Base-by-base conservation (phyloP, 1,139 yeast genomes). In the Candida sp. region DNA sequence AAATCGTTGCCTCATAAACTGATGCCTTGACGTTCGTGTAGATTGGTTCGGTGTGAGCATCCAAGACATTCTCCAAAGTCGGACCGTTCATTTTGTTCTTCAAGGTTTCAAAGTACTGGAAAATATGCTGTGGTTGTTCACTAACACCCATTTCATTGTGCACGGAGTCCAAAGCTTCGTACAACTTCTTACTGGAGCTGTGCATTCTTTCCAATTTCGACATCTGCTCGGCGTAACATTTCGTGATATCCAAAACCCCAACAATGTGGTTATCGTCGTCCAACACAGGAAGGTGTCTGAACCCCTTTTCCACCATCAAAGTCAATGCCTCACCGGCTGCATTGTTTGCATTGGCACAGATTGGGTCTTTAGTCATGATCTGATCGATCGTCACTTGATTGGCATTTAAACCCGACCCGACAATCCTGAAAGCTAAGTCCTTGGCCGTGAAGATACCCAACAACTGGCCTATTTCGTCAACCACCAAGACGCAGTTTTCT, bases 221-320 rank as follows among this genome's bases (percentile, higher is more conserved):
- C 96, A 91, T 91, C 44, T 96, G 96, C 65, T 90, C 96, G 54
- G 90, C 90, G 64, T 90, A 91, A 60, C 96, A 90, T 67, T 86
- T 88, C 44, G 97, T 90, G 57, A 91, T 91, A 68, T 91, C 97
- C 58, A 91, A 74, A 6, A 91, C 93, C 44, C 97, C 97, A 7
- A 86, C 86, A 53, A 91, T 85, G 51, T 82, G 85, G 58, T 81
- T 83, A 40, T 77, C 73, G 46, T 86, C 89, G 62, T 88, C 94
- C 65, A 90, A 77, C 7, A 91, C 92, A 0, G 97, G 97, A 59
- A 91, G 73, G 66, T 91, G 97, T 56, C 97, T 80, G 69, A 91
- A 90, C 0, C 96, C 94, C 54, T 78, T 82, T 57, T 79, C 79
- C 17, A 91, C 96, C 97, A 91, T 91, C 50, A 90, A 72, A 48